phyloP scores from a whole-genome alignment of 805 yeast species.

The Suhomyces vadensis region DNA sequence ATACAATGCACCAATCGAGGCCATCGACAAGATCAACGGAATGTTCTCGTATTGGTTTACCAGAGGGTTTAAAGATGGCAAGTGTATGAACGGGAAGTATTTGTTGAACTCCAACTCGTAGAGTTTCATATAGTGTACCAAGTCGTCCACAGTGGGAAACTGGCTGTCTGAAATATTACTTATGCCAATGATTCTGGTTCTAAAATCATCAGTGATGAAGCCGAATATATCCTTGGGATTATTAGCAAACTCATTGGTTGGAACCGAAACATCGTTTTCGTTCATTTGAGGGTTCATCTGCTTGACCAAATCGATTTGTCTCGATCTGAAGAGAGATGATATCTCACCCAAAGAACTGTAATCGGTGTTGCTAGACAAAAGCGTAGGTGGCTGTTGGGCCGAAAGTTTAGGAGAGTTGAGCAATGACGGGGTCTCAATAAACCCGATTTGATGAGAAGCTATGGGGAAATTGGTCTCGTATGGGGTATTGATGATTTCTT shows the following conservation, averaged over 20 bases:
- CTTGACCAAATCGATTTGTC: conserved; percentile 67
- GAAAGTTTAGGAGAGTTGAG: conserved; percentile 9
- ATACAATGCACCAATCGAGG: conserved; percentile 87
- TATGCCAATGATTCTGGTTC: conserved; percentile 51
- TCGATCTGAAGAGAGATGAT: conserved; percentile 58
- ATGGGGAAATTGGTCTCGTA: conserved; percentile 57
- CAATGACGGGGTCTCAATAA: conserved; percentile 40
- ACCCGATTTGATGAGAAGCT: conserved; percentile 60
- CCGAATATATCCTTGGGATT: conserved; percentile 10
- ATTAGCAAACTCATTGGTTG: conserved; percentile 6
- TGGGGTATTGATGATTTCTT: conserved; percentile 69
- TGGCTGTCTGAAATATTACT: conserved; percentile 58
- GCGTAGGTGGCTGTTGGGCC: conserved; percentile 15
- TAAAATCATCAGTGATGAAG: conserved; percentile 39
- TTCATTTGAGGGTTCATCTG: conserved; percentile 27
- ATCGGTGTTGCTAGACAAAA: conserved; percentile 19
- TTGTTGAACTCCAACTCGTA: conserved; percentile 77
- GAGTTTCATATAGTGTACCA: conserved; percentile 73
- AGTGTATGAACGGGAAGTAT: conserved; percentile 82
- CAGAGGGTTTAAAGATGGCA: conserved; percentile 53
- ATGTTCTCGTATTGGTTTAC: conserved; percentile 47
- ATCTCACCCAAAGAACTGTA: conserved; percentile 41
- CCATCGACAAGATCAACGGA: conserved; percentile 76
- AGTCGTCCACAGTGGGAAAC: conserved; percentile 73
- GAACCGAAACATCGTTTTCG: neutral